Evolutionary conservation across 371 early-diverging fungal species (phyloP), one percentile per base, ranked within the genome.

Genomic region (Syncephalastrum contaminatum): DNA sequence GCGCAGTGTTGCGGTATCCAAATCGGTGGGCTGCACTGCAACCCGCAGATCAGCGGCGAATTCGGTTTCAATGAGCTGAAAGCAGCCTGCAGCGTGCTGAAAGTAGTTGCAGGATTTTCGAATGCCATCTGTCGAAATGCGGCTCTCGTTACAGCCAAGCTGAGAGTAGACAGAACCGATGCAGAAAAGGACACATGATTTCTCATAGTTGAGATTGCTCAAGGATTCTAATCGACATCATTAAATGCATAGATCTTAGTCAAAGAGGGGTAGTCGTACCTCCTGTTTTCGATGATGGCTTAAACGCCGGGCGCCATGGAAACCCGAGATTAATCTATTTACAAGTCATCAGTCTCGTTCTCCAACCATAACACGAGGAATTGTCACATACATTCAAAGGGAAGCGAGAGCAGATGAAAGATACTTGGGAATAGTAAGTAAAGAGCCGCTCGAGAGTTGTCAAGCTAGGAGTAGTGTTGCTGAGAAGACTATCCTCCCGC

Each of bases 61-160:
- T 1, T 73, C 67, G 15, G 78, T 75, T 21, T 80, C 75, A 20
- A 95, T 53, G 46, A 80, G 77, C 49, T 81, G 76, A 59, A 90
- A 92, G 15, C 79, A 83, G n/a, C 95, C 95, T 2, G 96, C 95
- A 2, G 96, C 86, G 56, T 72, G 72, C 88, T 93, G 92, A 59
- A 90, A 93, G 67, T 87, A 82, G 21, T 78, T 75, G 49, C 87
- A 90, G 2, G 95, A 90, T 58, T 80, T 76, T 67, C 85, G 91
- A 24, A 91, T 62, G 16, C 93, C 90, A 30, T 94, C 93, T 4
- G 79, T 81, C 13, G 86, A 80, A 22, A 71, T 70, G 62, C 84
- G 70, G 53, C 79, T 80, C 69, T 92, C 92, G 14, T 52, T 41
- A 72, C 66, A 49, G 69, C 86, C 95, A 4, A 96, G 67, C 51